Evolutionary conservation across 345 rosid species (phyloP).

Genomic region (Xanthoceras sorbifolium): DNA sequence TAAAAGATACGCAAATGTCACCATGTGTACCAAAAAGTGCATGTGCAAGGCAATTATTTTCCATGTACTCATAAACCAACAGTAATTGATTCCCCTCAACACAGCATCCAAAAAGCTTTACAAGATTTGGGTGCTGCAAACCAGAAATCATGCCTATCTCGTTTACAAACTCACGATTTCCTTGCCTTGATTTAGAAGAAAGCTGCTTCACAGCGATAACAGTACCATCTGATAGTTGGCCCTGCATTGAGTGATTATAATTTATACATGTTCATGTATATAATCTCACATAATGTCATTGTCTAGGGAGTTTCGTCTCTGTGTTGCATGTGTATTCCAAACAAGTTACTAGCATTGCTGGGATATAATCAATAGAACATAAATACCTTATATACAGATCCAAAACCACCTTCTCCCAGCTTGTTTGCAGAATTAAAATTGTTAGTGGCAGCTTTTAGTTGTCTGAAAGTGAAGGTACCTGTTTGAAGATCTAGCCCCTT

Average conservation of each 20-base stretch:
- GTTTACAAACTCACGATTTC: conserved; percentile 68
- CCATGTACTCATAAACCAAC: conserved; percentile 68
- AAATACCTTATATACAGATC: conserved; percentile 47
- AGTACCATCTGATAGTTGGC: conserved; percentile 54
- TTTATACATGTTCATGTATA: conserved; percentile 40
- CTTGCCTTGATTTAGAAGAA: conserved; percentile 71
- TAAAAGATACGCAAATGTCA: background rate
- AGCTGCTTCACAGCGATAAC: conserved; percentile 71
- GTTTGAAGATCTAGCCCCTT: no score
- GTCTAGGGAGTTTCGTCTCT: background rate
- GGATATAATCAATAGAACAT: no score
- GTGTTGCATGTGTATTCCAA: background rate
- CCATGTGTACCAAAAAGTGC: conserved; percentile 55
- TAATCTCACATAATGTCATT: background rate
- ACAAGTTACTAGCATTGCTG: background rate
- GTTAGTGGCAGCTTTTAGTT: conserved; percentile 45
- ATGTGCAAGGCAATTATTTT: conserved; percentile 59
- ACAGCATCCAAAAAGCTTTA: conserved; percentile 67
- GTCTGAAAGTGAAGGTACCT: conserved; percentile 38
- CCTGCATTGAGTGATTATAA: conserved; percentile 44
- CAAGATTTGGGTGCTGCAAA: conserved; percentile 74
- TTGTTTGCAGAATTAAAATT: conserved; percentile 40
- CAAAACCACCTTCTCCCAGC: conserved; percentile 58
- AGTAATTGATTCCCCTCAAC: conserved; percentile 57
- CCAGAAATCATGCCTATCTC: conserved; percentile 72